Evolutionary conservation across 805 yeast species (phyloP).

Genomic region (Starmerella gropengiesseri): DNA sequence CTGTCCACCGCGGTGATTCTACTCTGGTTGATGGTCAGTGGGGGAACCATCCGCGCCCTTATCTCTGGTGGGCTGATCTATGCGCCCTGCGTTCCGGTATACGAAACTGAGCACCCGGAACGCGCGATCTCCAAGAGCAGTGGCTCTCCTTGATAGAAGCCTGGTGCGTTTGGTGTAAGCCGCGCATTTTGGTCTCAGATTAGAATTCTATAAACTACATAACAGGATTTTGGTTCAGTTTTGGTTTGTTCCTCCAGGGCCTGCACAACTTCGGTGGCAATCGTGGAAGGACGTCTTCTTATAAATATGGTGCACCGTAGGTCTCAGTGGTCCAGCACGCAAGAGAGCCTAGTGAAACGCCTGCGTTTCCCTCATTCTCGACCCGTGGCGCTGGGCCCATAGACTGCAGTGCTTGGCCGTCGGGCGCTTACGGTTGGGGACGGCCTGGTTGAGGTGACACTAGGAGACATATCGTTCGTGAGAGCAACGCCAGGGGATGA

Average conservation of each 20-base stretch:
- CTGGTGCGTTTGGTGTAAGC: too few species aligned
- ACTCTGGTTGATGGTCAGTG: not conserved
- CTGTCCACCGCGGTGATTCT: not conserved
- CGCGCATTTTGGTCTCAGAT: too few species aligned
- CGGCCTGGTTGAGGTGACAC: slow-evolving; percentile 1
- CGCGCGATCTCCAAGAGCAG: not conserved
- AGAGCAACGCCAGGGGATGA: not conserved
- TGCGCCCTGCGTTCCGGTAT: slow-evolving; percentile 3
- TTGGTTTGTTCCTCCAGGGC: too few species aligned
- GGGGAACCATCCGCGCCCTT: not conserved
- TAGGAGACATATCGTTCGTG: not conserved
- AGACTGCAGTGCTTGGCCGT: slow-evolving; percentile 14
- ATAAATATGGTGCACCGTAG: too few species aligned
- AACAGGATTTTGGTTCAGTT: too few species aligned
- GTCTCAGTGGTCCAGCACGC: too few species aligned
- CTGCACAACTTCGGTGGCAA: too few species aligned
- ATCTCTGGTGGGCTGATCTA: not conserved
- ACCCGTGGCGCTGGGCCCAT: slow-evolving; percentile 3
- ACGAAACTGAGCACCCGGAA: too few species aligned
- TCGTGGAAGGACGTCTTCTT: too few species aligned
- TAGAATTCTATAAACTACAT: too few species aligned
- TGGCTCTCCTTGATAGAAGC: not conserved
- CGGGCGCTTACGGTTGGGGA: slow-evolving; percentile 3
- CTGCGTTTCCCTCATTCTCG: slow-evolving; percentile 4
- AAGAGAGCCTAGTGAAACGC: too few species aligned